Conservation (phyloP, 2,329 filamentous ascomycete species). For the Aspergillus luchuensis region DNA sequence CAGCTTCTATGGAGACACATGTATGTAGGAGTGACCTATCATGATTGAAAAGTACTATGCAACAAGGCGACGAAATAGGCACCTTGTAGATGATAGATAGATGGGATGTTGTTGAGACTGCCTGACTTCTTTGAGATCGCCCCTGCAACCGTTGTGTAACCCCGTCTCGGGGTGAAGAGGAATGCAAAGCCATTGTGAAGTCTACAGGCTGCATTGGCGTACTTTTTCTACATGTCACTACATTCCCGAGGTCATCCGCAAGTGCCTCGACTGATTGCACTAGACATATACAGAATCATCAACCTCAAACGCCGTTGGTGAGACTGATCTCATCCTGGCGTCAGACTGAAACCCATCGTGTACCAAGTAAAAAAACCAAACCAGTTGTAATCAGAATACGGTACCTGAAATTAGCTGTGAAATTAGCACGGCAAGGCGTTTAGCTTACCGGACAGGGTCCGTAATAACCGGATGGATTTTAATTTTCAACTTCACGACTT, state of each 20-base stretch:
- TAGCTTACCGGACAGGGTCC: background rate
- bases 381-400: background rate
- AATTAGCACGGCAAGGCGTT: background rate
- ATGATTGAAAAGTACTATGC: background rate
- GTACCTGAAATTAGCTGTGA: slow-evolving; percentile 2
- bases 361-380: background rate
- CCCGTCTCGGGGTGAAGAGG: background rate
- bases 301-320: background rate
- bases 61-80: background rate
- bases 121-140: background rate
- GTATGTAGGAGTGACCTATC: background rate
- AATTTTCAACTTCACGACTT: background rate
- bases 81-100: background rate
- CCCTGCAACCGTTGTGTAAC: slow-evolving; percentile 4
- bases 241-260: too few species aligned
- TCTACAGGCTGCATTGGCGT: background rate
- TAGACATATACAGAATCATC: background rate
- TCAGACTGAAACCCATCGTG: slow-evolving; percentile 1
- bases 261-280: background rate
- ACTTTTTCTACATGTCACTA: background rate
- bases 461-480: background rate
- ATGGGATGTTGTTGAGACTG: background rate
- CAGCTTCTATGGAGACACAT: background rate
- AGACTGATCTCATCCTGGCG: slow-evolving; percentile 10
- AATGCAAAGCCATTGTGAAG: background rate